These are phyloP conservation scores for Carex kokanica DNA, from an alignment of 176 grass and related monocot genomes.

Conservation along the genomic window DNA sequence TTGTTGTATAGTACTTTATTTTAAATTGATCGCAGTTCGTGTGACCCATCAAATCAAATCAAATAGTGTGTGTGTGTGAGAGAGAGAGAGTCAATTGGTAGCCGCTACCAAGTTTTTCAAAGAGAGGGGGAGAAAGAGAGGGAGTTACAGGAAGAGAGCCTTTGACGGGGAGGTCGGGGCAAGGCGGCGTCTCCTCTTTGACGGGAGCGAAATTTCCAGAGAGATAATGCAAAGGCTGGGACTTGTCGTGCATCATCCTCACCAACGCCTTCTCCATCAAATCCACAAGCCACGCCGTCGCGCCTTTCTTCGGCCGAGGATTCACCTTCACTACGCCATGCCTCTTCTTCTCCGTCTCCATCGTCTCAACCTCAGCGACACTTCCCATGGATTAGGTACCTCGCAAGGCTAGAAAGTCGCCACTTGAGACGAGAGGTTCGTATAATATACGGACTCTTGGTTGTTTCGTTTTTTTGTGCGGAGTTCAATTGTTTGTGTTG, in stretches of 20 bases:
- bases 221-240: slow-evolving; percentile 68
- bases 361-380: slow-evolving; percentile 1
- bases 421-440: not conserved
- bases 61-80: not conserved
- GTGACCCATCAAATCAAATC: not conserved
- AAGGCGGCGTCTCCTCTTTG: slow-evolving; percentile 69
- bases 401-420: not conserved
- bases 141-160: slow-evolving; percentile 58
- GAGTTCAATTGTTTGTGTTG: not conserved
- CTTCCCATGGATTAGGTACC: slow-evolving; percentile 33
- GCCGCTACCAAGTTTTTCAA: too few relatives aligned
- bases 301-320: slow-evolving; percentile 58
- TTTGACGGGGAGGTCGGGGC: slow-evolving; percentile 47
- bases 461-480: not conserved
- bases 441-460: not conserved
- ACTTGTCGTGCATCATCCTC: slow-evolving; percentile 47
- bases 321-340: slow-evolving; percentile 34
- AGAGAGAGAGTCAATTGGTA: not conserved
- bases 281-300: slow-evolving; percentile 57
- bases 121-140: not conserved
- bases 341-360: not conserved
- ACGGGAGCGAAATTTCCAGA: slow-evolving; percentile 83
- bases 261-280: slow-evolving; percentile 57
- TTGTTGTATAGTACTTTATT: not conserved
- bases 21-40: not conserved